Conservation (phyloP, 371 early-diverging fungal species). For the Mortierella polycephala region DNA sequence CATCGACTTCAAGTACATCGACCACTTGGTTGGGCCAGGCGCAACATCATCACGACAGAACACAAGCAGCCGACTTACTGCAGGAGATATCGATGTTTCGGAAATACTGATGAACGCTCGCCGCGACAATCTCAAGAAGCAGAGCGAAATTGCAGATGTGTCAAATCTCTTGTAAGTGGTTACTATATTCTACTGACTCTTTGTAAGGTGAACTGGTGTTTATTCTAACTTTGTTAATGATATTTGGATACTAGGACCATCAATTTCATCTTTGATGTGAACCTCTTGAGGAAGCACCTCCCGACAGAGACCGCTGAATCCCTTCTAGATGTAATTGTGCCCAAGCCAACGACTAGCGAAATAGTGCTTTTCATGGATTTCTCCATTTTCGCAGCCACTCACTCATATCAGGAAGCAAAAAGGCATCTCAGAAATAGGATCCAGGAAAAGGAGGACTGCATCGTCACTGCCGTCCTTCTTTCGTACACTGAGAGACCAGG, state of each 20-base stretch:
- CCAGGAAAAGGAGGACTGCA: background rate
- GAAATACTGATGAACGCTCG: slow-evolving; percentile 8
- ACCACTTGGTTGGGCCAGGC: slow-evolving; percentile 24
- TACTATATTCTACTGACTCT: background rate
- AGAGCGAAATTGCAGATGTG: slow-evolving; percentile 9
- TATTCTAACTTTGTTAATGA: background rate
- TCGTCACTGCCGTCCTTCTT: background rate
- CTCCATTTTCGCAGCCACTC: background rate
- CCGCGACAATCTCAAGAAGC: background rate
- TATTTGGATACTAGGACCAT: slow-evolving; percentile 4
- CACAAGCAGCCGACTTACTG: slow-evolving; percentile 10
- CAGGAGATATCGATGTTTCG: slow-evolving; percentile 1
- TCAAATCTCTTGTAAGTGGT: slow-evolving; percentile 16
- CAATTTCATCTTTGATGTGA: slow-evolving; percentile 14
- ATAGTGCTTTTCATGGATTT: background rate
- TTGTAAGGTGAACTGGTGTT: slow-evolving; percentile 2
- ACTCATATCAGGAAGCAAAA: slow-evolving; percentile 5
- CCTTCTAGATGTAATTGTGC: background rate
- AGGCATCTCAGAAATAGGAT: background rate
- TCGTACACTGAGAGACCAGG: background rate
- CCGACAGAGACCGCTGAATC: background rate
- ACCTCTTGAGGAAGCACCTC: slow-evolving; percentile 8
- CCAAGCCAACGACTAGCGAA: background rate
- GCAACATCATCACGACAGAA: slow-evolving; percentile 15
- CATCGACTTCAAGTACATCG: slow-evolving; percentile 13